Evolutionary conservation across 305 asterid species (phyloP), one percentile per base, ranked within the genome.

Genomic region (Euphrasia arctica): DNA sequence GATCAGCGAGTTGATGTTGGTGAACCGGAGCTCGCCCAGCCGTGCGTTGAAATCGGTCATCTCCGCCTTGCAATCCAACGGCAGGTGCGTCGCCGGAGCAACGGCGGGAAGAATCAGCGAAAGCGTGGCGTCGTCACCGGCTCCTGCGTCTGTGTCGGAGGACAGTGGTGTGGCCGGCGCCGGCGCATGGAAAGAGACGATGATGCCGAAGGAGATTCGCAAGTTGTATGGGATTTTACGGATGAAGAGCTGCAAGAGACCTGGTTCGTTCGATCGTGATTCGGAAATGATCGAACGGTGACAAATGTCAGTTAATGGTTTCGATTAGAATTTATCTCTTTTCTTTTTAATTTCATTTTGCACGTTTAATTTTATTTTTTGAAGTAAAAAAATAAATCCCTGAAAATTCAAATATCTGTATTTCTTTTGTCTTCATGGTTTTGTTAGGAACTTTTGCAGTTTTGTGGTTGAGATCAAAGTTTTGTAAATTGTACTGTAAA

Each of bases 1-100:
- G 76, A 84, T 86, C 68, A 83, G 96, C 5, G 96, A 88, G 66
- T 62, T 88, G 77, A 86, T 86, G 96, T 42, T 88, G 9, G 86
- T 76, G 60, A 79, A 88, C 54, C 76, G 87, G 66, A 79, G 81
- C 64, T 87, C 91, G 22, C 95, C 87, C 0, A 83, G 90, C 78
- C 82, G 89, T 0, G 96, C 96, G 13, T 66, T 85, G 77, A 85
- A 83, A 49, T 78, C 96, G 9, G 88, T 88, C 42, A 85, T 88
- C 63, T 75, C 85, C 41, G 90, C 90, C 11, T 63, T 85, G 41
- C 87, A 83, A 15, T 71, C 85, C 6, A 82, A 66, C 73, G 28
- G 63, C 13, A 64, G 72, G 51, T 39, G 50, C 13, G 52, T 54
- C 36, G 70, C 18, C 4, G 60, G 39, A 28, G 64, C 47, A 0